Conservation (phyloP, 2,329 filamentous ascomycete genomes). For the Trichoderma sp. region DNA sequence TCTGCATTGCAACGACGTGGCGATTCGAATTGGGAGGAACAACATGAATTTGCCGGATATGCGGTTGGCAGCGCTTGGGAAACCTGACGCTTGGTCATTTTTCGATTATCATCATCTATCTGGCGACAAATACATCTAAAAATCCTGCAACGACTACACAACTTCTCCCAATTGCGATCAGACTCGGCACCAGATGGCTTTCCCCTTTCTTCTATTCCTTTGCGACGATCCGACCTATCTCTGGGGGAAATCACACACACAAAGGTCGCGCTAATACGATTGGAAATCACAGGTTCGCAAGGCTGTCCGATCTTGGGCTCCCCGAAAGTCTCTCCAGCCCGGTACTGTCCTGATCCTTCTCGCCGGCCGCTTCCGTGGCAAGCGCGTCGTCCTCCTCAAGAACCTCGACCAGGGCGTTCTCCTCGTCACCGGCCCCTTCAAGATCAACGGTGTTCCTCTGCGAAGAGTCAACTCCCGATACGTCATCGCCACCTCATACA, state of each 20-base stretch:
- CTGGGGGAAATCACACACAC: neutral
- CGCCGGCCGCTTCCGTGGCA: constrained; percentile 98
- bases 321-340: constrained; percentile 86
- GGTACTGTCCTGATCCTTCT: constrained; percentile 98
- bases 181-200: constrained; percentile 2
- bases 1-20: constrained; percentile 16
- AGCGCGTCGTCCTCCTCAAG: constrained; percentile 99
- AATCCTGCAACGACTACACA: constrained; percentile 1
- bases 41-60: constrained; percentile 9
- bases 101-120: neutral
- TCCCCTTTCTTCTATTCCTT: neutral
- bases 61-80: neutral
- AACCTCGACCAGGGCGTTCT: constrained; percentile 95
- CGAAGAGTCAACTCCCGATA: constrained; percentile 92
- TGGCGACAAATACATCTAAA: constrained; percentile 1
- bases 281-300: constrained; percentile 77
- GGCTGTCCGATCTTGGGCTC: constrained; percentile 81
- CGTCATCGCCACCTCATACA: constrained; percentile 87
- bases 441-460: constrained; percentile 99
- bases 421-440: constrained; percentile 99
- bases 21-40: constrained; percentile 8
- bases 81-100: constrained; percentile 9
- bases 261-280: constrained; percentile 35
- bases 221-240: neutral
- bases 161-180: constrained; percentile 17